Percentiles rank a stretch among this genome's conserved stretches.
Conservation (phyloP, 352 stramenopile genomes). For the Globisporangium iwayamae region DNA sequence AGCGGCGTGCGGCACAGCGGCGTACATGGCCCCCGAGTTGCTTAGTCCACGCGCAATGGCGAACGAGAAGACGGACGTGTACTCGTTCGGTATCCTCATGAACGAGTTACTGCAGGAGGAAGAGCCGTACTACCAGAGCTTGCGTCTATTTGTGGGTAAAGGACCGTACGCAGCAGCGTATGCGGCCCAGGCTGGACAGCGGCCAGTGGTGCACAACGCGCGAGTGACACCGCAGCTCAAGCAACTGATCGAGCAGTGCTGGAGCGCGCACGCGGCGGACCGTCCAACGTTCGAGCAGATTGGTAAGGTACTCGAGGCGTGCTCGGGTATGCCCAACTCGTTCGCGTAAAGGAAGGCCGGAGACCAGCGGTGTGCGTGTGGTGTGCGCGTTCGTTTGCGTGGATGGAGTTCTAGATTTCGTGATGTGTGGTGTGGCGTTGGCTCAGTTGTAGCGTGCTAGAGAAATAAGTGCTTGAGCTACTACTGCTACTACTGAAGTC, state of each 20-base stretch:
- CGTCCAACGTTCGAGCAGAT: background rate
- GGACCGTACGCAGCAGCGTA: background rate
- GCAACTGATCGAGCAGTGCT: background rate
- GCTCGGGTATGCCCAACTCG: background rate
- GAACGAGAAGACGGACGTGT: conserved; percentile 38
- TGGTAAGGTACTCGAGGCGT: background rate
- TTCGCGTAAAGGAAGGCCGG: background rate
- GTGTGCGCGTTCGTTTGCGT: background rate
- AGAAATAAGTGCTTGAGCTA: too few relatives aligned
- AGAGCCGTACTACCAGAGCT: conserved; percentile 25
- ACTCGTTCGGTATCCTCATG: conserved; percentile 38
- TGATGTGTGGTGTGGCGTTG: too few relatives aligned
- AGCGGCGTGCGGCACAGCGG: conserved; percentile 42
- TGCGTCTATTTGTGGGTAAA: background rate
- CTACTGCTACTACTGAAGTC: too few relatives aligned
- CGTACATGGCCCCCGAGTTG: conserved; percentile 53
- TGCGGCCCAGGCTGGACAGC: background rate
- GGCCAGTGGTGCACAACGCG: background rate
- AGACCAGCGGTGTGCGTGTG: background rate
- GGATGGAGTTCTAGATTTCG: too few relatives aligned
- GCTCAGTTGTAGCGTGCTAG: too few relatives aligned
- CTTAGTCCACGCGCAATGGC: conserved; percentile 18
- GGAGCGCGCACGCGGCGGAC: background rate
- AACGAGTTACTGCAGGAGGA: conserved; percentile 44
- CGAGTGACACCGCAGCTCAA: background rate